Base-by-base conservation (phyloP, 2,329 filamentous ascomycete species). In the Westerdykella ornata region DNA sequence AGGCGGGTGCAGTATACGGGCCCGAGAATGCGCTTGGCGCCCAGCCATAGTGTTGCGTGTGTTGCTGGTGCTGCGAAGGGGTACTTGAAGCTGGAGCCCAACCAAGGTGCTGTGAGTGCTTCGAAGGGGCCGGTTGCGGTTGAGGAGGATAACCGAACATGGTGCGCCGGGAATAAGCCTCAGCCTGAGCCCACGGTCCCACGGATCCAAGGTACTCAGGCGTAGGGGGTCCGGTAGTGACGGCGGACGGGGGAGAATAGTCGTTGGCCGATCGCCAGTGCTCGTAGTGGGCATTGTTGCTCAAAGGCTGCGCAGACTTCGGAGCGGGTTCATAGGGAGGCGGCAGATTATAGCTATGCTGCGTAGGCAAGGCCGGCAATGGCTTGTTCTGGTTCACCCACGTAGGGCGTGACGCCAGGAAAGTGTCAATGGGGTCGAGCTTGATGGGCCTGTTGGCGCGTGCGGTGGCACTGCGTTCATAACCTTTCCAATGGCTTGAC, bases 401-500 rank as follows among this genome's bases (percentile, higher is more conserved):
- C 43, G 30, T 3, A 17, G 30, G 16, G 4, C 30, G 30, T 7
- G 30, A 14, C 12, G 8, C 30, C 42, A 83, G 67, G 48, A 76
- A 81, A 39, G 81, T 85, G 54, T 85, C 78, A 47, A 85, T 76
- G 22, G 80, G 78, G 38, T 76, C 75, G 51, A 83, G 66, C 55
- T 73, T 72, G 49, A 49, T 59, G 40, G 49, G 44, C 11, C 68
- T 63, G 19, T 58, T 58, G 26, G 56, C 49, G 31, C 63, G 63
- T 54, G 73, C 66, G 53, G 48, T 45, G 40, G 69, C 66, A 62
- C 73, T 74, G 44, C 68, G 67, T 52, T 78, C 72, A 70, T 80
- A 85, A 19, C 74, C 74, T 42, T 80, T 74, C 82, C 82, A 86
- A 56, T 79, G 80, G 42, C 74, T 69, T 34, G 77, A 71, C 81